Evolutionary conservation across 345 rosid species (phyloP), one percentile per base, ranked within the genome.

Genomic region (Corchorus olitorius): DNA sequence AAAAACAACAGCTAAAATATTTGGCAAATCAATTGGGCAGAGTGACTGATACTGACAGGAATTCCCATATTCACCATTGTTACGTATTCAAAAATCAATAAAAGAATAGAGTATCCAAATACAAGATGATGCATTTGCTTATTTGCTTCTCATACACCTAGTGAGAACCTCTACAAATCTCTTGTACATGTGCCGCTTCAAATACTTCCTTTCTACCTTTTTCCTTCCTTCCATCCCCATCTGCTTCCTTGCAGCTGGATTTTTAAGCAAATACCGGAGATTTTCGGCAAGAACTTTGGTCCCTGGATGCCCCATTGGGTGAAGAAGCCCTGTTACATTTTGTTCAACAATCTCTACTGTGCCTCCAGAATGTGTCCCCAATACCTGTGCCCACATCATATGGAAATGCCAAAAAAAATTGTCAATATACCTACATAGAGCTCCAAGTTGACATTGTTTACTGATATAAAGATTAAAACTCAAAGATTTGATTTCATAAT

Each of bases 341-440:
- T 93, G 92, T 81, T 86, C 84, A 0, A 95, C 92, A 35, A 95
- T 93, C 87, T 91, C 97, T 82, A 83, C 87, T 15, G 98, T 90
- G 77, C 99, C 99, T 76, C 99, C 99, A 34, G 94, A 91, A 58
- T 93, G 92, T 45, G 99, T 95, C 71, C 99, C 99, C 8, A 95
- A 84, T 70, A 95, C 96, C 94, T 91, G 90, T 49, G 15, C 37
- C 27, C 76, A 60, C 2, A 52, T 45, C 11, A 11, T n/a, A 22
- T 52, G 53, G 9, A 53, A 27, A 61, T 46, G 27, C 3, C 27
- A 45, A 16, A 60, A 16, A 1, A 48, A 19, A 64, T 52, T 70
- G 20, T 70, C 33, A 70, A 35, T 34, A 52, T 52, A 16, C 8
- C 65, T 60, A 60, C 8, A 13, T n/a, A 61, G 33, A 13, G n/a